Base-by-base conservation (phyloP, 352 stramenopile species). In the Phytophthora syringae region DNA sequence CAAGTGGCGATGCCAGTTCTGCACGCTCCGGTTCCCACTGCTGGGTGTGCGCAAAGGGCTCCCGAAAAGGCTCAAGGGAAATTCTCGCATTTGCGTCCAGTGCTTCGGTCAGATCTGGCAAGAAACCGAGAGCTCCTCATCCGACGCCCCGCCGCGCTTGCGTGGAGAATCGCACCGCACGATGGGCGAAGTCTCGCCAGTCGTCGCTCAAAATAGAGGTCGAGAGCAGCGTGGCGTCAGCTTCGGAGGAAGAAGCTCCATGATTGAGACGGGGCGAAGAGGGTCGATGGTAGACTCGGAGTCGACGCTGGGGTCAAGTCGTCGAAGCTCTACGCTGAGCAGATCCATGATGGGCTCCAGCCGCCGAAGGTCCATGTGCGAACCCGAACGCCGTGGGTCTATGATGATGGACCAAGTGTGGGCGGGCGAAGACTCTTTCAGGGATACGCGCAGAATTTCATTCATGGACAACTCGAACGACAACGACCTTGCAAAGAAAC, bases 1-100 rank as follows among this genome's bases (percentile, higher is more conserved):
- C 21, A 59, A 79, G 57, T 81, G 67, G 68, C 79, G 80, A 50
- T 88, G 79, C 52, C 76, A 86, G 65, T 88, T 88, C 59, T 88
- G 79, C 52, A 88, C 79, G 24, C 74, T 88, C 57, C 81, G 78
- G 59, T 80, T 88, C 39, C 79, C 79, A 37, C 59, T 88, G 34
- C 32, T 88, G 18, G 65, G 67, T 3, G 62, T 70, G 24, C 66
- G 70, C 28, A 82, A 78, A 39, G 67, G 69, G 11, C 67, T 86
- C 7, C 72, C 79, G 9, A 84, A 82, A 60, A 56, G 42, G 45
- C 62, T 88, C 30, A 88, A 88, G 51, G 72, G 74, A 21, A 88
- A 88, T 63, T 73, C 76, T 45, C 76, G 76, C 64, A 82, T 88
- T 52, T 88, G 79, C 32, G 40, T 84, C 6, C 64, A 75, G 59